phyloP scores from a whole-genome alignment of 768 basidiomycete genomes.

The Collybia sp. region DNA sequence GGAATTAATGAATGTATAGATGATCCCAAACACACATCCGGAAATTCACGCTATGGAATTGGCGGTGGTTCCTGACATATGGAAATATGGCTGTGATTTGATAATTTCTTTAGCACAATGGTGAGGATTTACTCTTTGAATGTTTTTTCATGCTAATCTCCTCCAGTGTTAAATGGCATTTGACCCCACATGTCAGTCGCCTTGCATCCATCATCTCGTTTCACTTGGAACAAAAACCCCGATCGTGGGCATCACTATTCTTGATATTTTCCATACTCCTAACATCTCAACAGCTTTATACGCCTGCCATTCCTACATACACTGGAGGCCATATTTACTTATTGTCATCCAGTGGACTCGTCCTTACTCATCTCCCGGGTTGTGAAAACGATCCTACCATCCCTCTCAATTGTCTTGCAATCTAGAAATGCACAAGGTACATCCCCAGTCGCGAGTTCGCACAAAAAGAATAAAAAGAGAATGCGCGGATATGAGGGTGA shows the following conservation, averaged over 20 bases:
- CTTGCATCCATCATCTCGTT: constrained; percentile 48
- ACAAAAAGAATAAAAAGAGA: constrained; percentile 63
- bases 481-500: constrained; percentile 71
- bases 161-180: constrained; percentile 44
- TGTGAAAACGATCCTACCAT: constrained; percentile 45
- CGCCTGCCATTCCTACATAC: constrained; percentile 41
- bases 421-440: constrained; percentile 8
- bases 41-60: constrained; percentile 51
- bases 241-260: constrained; percentile 34
- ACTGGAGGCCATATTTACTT: constrained; percentile 34
- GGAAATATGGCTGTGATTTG: constrained; percentile 48
- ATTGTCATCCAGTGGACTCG: constrained; percentile 44
- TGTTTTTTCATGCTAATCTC: constrained; percentile 1
- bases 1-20: constrained; percentile 24
- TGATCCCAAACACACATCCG: constrained; percentile 44
- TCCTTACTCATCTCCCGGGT: constrained; percentile 47
- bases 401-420: constrained; percentile 40
- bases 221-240: constrained; percentile 55
- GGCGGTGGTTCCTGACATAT: constrained; percentile 44
- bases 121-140: constrained; percentile 26
- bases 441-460: constrained; percentile 26
- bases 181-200: constrained; percentile 52
- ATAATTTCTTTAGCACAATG: constrained; percentile 41
- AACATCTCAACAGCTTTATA: constrained; percentile 23
- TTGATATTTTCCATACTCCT: background rate